A percentile compares a stretch with the other conserved stretches of the same genome.
phyloP scores from a whole-genome alignment of 2,329 filamentous ascomycete species.

The Beauveria medogensis region DNA sequence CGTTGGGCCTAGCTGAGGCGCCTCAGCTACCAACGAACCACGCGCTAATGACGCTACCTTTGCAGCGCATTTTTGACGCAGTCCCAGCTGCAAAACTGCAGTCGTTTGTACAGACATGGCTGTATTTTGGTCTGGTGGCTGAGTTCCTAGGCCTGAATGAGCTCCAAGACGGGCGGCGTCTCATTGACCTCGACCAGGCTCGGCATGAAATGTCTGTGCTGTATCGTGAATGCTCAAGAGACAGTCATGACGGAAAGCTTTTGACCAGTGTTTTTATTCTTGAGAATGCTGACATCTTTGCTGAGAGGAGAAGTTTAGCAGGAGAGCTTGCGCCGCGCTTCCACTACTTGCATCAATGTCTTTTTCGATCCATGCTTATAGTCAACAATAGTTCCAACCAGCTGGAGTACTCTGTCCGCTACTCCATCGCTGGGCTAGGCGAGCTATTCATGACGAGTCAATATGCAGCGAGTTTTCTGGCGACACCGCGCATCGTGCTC shows the following conservation, averaged over 20 bases:
- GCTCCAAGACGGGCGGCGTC: slow-evolving; percentile 9
- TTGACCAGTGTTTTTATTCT: slow-evolving; percentile 3
- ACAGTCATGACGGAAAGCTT: slow-evolving; percentile 1
- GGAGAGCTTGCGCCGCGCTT: slow-evolving; percentile 12
- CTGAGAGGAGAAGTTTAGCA: slow-evolving; percentile 10
- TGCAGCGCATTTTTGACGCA: slow-evolving; percentile 11
- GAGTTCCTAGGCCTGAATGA: slow-evolving; percentile 23
- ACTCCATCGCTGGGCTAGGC: slow-evolving; percentile 21
- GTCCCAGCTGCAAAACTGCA: slow-evolving; percentile 17
- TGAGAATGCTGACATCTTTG: not conserved
- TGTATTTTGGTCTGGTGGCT: slow-evolving; percentile 24
- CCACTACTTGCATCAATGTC: slow-evolving; percentile 15
- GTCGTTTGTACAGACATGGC: slow-evolving; percentile 25
- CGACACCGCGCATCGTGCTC: slow-evolving; percentile 11
- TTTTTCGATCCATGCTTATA: slow-evolving; percentile 15
- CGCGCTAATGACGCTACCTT: not conserved
- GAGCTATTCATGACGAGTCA: slow-evolving; percentile 18
- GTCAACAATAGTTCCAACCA: slow-evolving; percentile 13
- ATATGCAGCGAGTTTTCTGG: not conserved
- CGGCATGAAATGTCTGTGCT: slow-evolving; percentile 13
- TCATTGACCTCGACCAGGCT: slow-evolving; percentile 11
- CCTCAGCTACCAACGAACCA: slow-evolving; percentile 13
- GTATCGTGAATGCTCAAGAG: slow-evolving; percentile 10
- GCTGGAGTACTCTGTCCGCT: slow-evolving; percentile 19
- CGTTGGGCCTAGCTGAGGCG: slow-evolving; percentile 7